Base-by-base conservation (phyloP, 441 rosid species). In the Arabidopsis hybrid region DNA sequence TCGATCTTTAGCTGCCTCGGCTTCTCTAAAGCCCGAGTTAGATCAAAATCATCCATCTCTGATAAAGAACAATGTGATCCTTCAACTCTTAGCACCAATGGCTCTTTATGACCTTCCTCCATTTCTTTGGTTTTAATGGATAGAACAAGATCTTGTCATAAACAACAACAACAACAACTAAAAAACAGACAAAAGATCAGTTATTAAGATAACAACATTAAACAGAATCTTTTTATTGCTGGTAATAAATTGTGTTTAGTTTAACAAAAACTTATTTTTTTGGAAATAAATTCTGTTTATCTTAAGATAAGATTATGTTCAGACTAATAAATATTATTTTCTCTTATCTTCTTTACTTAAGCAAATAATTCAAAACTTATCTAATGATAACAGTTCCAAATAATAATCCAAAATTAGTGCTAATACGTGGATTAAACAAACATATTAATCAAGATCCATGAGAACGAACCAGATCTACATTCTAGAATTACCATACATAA, bases 41-140 rank as follows among this genome's bases (percentile, higher is more conserved):
- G 86, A 79, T 92, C 92, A 7, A 78, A 89, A 63, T 94, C 99
- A 21, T 84, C 91, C 74, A 89, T 81, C 66, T 90, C 96, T 1
- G 91, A 76, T 67, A 90, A 78, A 0, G 91, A 84, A 74, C 87
- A 88, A 36, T 83, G 81, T 8, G 92, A 86, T 67, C 84, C 81
- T 63, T 85, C 87, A 13, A 81, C 79, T 76, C 72, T 82, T 9
- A 89, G 86, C n/a, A 83, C 88, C 55, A 58, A 40, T 65, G 56
- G 52, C 68, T 74, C 85, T 62, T 62, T 80, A 39, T 70, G 6
- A 53, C 83, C 86, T 65, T 21, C 26, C 26, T 86, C 93, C 95
- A 85, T 88, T 52, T 51, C 77, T 83, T 79, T 63, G 45, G 76
- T 43, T 69, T 60, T 60, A 43, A 49, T 46, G 66, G 43, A 74